Evolutionary conservation across 2,329 filamentous ascomycete species (phyloP).

Genomic region (Bretziella fagacearum): DNA sequence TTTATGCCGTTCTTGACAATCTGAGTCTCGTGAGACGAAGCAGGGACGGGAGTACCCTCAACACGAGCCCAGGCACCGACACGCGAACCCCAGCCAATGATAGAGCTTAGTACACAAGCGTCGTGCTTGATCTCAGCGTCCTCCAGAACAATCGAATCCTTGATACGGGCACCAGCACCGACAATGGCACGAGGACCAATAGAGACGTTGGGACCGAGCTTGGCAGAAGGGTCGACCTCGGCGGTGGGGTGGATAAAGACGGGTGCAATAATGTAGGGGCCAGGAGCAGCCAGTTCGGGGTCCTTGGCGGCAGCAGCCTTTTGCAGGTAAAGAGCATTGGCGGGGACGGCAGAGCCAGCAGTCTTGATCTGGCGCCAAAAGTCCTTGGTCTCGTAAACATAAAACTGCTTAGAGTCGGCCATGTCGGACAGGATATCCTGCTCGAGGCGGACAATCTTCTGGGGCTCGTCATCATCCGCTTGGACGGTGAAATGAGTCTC

Average conservation of each 20-base stretch:
- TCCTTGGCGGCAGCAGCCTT: slow-evolving; percentile 58
- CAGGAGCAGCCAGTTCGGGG: slow-evolving; percentile 63
- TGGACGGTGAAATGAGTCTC: slow-evolving; percentile 42
- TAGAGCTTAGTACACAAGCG: slow-evolving; percentile 84
- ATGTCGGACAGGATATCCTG: slow-evolving; percentile 93
- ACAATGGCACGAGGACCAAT: slow-evolving; percentile 78
- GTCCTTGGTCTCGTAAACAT: slow-evolving; percentile 94
- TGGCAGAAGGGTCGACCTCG: slow-evolving; percentile 80
- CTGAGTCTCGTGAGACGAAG: slow-evolving; percentile 77
- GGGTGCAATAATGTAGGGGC: slow-evolving; percentile 73
- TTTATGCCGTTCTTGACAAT: slow-evolving; percentile 97
- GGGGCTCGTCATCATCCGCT: slow-evolving; percentile 57
- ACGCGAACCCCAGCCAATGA: slow-evolving; percentile 92
- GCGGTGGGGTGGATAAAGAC: slow-evolving; percentile 93
- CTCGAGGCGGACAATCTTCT: slow-evolving; percentile 81
- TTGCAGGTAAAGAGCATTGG: slow-evolving; percentile 90
- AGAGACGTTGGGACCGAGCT: slow-evolving; percentile 91
- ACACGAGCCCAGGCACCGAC: slow-evolving; percentile 97
- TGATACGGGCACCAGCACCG: slow-evolving; percentile 76
- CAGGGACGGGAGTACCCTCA: slow-evolving; percentile 80
- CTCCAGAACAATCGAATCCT: slow-evolving; percentile 91
- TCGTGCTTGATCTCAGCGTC: slow-evolving; percentile 94
- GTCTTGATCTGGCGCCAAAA: slow-evolving; percentile 99
- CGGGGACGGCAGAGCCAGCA: slow-evolving; percentile 87
- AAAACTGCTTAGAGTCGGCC: slow-evolving; percentile 95